A percentile compares a stretch with the other conserved stretches of the same genome.
These are phyloP conservation scores for Cryptococcus deneoformans DNA, from an alignment of 1,284 basidiomycete species.

Conservation along the genomic window DNA sequence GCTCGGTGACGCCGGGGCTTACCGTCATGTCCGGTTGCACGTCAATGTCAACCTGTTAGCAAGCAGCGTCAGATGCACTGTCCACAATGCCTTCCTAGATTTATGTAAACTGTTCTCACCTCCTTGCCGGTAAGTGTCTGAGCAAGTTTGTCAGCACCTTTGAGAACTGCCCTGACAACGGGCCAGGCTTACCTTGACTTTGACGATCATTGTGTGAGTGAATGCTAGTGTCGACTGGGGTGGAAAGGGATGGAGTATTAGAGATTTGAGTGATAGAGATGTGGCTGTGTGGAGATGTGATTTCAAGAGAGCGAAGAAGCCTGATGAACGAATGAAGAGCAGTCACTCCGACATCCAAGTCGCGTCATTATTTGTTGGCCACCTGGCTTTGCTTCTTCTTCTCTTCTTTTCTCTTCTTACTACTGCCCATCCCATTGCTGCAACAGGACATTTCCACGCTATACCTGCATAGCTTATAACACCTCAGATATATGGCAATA, in stretches of 20 bases:
- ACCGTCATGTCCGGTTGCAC: slow-evolving; percentile 91
- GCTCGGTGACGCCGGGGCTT: slow-evolving; percentile 23
- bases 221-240: neutral
- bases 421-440: neutral
- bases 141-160: neutral
- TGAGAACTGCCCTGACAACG: neutral
- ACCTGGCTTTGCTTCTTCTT: neutral
- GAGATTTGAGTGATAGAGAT: neutral
- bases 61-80: neutral
- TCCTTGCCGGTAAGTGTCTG: slow-evolving; percentile 45
- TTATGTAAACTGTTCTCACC: slow-evolving; percentile 16
- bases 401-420: neutral
- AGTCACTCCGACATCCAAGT: neutral
- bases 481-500: too few relatives aligned
- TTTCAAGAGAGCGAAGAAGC: neutral
- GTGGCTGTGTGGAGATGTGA: neutral
- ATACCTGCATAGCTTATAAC: too few relatives aligned
- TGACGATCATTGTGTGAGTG: slow-evolving; percentile 43
- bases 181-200: slow-evolving; percentile 44
- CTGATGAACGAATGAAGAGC: too few relatives aligned
- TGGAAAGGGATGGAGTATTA: neutral
- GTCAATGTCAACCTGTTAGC: slow-evolving; percentile 68
- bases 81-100: neutral
- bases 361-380: neutral
- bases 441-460: too few relatives aligned